Conservation (phyloP, 2,329 filamentous ascomycete genomes). For the Penicillium sp. region DNA sequence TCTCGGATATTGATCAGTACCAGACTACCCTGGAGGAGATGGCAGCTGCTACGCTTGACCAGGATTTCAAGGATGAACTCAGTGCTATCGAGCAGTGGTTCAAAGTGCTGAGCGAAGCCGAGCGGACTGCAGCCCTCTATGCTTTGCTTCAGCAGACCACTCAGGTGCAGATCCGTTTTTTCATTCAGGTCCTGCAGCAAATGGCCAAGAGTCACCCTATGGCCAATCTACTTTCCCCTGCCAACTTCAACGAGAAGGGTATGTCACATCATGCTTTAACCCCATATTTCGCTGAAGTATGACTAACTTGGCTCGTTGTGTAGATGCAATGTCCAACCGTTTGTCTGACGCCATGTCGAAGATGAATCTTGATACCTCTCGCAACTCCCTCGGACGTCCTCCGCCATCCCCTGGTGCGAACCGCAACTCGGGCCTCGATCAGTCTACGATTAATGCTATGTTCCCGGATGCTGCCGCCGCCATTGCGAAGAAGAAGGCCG, state of each 20-base stretch:
- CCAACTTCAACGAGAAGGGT: conserved; percentile 94
- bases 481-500: conserved; percentile 97
- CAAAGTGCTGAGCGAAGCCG: conserved; percentile 90
- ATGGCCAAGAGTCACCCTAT: conserved; percentile 98
- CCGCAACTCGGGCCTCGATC: conserved; percentile 89
- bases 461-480: conserved; percentile 96
- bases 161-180: conserved; percentile 97
- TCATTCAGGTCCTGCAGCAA: conserved; percentile 96
- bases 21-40: conserved; percentile 99
- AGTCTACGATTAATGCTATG: conserved; percentile 95
- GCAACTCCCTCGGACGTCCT: conserved; percentile 80
- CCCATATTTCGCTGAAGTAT: not conserved
- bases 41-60: conserved; percentile 96
- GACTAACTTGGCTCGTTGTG: conserved; percentile 11
- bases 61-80: conserved; percentile 99
- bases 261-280: conserved; percentile 26
- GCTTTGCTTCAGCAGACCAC: conserved; percentile 96
- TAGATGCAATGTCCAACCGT: conserved; percentile 95
- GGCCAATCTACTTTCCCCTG: conserved; percentile 89
- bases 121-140: conserved; percentile 91
- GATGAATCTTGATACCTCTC: conserved; percentile 78
- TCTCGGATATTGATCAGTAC: conserved; percentile 97
- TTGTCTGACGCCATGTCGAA: conserved; percentile 96
- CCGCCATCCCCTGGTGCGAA: conserved; percentile 75
- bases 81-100: conserved; percentile 99